Conservation (phyloP, 306 rosid genomes). For the Citrullus colocynthis region DNA sequence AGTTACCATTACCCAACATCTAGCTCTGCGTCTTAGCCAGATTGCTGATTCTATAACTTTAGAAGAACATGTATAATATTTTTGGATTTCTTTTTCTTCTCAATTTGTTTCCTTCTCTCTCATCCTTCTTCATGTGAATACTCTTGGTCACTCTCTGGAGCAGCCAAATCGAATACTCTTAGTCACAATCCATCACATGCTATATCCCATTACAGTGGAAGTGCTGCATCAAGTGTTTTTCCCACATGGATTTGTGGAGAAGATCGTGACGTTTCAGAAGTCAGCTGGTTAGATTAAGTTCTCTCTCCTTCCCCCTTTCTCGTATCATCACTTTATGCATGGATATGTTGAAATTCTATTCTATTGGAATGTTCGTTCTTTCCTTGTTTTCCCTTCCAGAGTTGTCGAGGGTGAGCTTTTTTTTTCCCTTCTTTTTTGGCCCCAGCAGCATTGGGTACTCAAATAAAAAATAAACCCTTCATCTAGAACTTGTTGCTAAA, state of each 20-base stretch:
- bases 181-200: constrained; percentile 97
- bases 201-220: constrained; percentile 98
- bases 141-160: constrained; percentile 56
- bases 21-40: not conserved
- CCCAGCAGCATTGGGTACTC: not conserved
- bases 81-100: constrained; percentile 35
- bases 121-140: constrained; percentile 73
- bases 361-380: not conserved
- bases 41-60: not conserved
- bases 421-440: not conserved
- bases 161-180: constrained; percentile 99
- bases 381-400: not conserved
- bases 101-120: constrained; percentile 84
- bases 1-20: not conserved
- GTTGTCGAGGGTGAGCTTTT: not conserved
- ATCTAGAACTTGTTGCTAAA: not conserved
- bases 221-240: constrained; percentile 98
- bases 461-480: not conserved
- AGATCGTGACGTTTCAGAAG: constrained; percentile 99
- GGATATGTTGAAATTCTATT: not conserved
- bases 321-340: not conserved
- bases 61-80: not conserved
- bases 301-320: constrained; percentile 41
- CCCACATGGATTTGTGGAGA: constrained; percentile 98
- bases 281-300: constrained; percentile 96